Evolutionary conservation across 306 rosid genomes (phyloP), one percentile per base, ranked within the genome.

Genomic region (Begonia peltatifolia): DNA sequence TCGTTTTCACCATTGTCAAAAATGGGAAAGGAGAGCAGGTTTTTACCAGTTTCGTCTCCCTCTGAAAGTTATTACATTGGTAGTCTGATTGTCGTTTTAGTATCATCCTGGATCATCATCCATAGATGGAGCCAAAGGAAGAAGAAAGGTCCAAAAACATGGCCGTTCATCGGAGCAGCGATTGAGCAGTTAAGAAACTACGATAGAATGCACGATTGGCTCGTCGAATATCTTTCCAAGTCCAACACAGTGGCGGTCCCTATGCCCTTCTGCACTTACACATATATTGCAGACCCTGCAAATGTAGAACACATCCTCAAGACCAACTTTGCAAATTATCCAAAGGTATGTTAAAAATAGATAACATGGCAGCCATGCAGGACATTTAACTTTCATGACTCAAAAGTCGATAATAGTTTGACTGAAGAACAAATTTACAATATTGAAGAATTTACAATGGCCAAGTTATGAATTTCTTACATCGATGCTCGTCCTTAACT

Each of bases 171-270:
- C 2, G 97, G 97, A 58, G 93, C 97, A 52, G 83, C 85, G 12
- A 70, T 89, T 6, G 95, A 89, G 46, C 94, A 84, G 68, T 42
- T 84, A 6, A 53, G 70, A 48, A 80, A 89, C 78, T 84, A 79
- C 66, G 79, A 82, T 41, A 66, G 79, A 48, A 89, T 89, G 95
- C 97, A 89, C 9, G 97, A 84, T 62, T 89, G 97, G 95, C 76
- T 84, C 13, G 83, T 78, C 12, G 44, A 62, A 1, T 84, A 89
- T 68, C 69, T 89, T 13, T 61, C 79, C 0, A 65, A 68, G 20
- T 74, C 77, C 2, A 80, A 62, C 66, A 74, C 97, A 43, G 76
- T 82, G 4, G 95, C 82, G 15, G 95, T 89, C 20, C 94, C 84
- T 8, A 89, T 89, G 97, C 95, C 95, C 9, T 82, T 82, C 76